A percentile compares a stretch with the other conserved stretches of the same genome.
Evolutionary conservation across 305 asterid genomes (phyloP).

Genomic region (Fraxinus ornus): DNA sequence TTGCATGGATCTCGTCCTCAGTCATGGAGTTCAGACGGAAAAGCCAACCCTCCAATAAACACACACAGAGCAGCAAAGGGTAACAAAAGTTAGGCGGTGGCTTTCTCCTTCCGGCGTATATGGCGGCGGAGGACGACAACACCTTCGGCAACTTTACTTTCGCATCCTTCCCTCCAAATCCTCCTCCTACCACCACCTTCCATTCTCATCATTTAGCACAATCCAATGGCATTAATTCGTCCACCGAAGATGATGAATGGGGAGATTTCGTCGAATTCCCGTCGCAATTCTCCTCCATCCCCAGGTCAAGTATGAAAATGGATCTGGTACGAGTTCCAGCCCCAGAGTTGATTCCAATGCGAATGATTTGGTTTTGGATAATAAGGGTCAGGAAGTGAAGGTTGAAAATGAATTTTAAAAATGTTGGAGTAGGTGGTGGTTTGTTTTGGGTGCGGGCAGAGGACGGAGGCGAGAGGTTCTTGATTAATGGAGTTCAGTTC

Average conservation of each 20-base stretch:
- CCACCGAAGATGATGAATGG: conserved; percentile 68
- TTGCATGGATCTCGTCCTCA: no score
- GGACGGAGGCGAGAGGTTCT: no score
- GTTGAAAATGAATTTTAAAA: conserved; percentile 29
- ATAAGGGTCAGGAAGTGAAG: not conserved
- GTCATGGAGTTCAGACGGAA: no score
- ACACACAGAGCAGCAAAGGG: not conserved
- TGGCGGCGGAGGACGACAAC: conserved; percentile 60
- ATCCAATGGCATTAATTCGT: conserved; percentile 23
- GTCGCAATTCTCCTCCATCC: conserved; percentile 23
- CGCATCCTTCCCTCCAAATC: conserved; percentile 38
- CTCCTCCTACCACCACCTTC: not conserved
- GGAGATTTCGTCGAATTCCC: conserved; percentile 71
- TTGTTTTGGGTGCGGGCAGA: no score
- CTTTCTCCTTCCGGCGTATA: conserved; percentile 31
- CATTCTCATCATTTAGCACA: conserved; percentile 20
- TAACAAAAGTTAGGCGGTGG: not conserved
- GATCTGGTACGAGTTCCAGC: conserved; percentile 23
- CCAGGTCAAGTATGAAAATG: conserved; percentile 30
- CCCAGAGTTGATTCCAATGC: conserved; percentile 17
- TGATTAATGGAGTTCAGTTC: no score
- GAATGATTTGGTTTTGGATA: conserved; percentile 23
- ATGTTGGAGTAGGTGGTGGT: no score
- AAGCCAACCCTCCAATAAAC: not conserved
- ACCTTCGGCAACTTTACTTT: conserved; percentile 72